A percentile compares a stretch with the other conserved stretches of the same genome.
These are phyloP conservation scores for Xylaria sp. DNA, from an alignment of 2,329 filamentous ascomycete species.

Conservation along the genomic window DNA sequence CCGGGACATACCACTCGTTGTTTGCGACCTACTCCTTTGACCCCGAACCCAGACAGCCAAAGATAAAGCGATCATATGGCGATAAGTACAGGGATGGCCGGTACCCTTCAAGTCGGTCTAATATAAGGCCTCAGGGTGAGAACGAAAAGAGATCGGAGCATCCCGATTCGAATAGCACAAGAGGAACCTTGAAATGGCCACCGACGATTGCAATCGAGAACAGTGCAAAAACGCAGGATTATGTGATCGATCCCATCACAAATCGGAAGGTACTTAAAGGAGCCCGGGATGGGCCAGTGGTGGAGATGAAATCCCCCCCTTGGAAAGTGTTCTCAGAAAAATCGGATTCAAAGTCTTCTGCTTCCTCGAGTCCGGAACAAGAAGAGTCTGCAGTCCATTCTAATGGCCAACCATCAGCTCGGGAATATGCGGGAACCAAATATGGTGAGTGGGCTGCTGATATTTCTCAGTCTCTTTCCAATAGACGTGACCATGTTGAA, in stretches of 20 bases:
- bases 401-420: constrained; percentile 34
- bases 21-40: constrained; percentile 3
- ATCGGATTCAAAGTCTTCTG: constrained; percentile 32
- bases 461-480: background rate
- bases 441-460: constrained; percentile 28
- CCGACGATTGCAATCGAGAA: constrained; percentile 1
- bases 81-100: constrained; percentile 16
- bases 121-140: background rate
- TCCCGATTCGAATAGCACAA: background rate
- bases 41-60: background rate
- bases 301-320: constrained; percentile 24
- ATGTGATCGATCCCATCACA: constrained; percentile 54
- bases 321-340: constrained; percentile 34
- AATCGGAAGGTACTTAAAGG: constrained; percentile 45
- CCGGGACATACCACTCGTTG: constrained; percentile 23
- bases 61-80: constrained; percentile 18
- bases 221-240: constrained; percentile 28
- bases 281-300: constrained; percentile 14
- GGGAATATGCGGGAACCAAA: constrained; percentile 32
- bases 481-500: background rate
- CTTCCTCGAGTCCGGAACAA: constrained; percentile 18
- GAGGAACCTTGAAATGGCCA: background rate
- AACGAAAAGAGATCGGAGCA: background rate
- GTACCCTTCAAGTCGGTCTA: constrained; percentile 9
- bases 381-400: constrained; percentile 28